phyloP scores from a whole-genome alignment of 345 rosid genomes.

The Populus ilicifolia region DNA sequence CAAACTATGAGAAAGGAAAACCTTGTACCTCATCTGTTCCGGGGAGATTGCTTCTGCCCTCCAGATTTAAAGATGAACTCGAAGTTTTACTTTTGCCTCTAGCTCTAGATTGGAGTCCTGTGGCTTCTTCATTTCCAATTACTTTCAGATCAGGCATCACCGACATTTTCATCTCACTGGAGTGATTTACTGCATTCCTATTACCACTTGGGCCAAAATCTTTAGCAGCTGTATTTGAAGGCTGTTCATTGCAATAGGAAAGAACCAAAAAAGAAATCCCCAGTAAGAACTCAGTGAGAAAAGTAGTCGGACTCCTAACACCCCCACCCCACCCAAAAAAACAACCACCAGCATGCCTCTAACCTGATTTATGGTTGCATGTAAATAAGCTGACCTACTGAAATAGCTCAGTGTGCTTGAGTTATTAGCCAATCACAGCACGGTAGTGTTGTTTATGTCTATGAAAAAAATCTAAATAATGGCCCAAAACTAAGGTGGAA shows the following conservation, averaged over 20 bases:
- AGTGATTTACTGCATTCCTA: neutral
- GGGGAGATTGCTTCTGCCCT: conserved; percentile 14
- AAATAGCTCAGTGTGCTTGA: neutral
- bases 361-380: neutral
- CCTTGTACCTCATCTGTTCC: conserved; percentile 26
- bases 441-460: neutral
- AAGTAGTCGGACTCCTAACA: neutral
- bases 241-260: conserved; percentile 6
- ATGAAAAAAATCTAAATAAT: neutral
- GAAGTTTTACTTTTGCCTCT: conserved; percentile 13
- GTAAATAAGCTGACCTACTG: neutral
- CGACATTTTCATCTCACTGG: neutral
- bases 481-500: conserved; percentile 1
- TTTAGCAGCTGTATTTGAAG: neutral
- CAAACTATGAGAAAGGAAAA: neutral
- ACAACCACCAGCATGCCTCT: too few relatives aligned
- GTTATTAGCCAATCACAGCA: conserved; percentile 1
- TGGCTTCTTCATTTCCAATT: conserved; percentile 10
- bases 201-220: conserved; percentile 2
- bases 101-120: conserved; percentile 5
- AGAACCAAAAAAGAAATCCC: conserved; percentile 8
- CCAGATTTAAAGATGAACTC: conserved; percentile 16
- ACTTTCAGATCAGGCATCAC: neutral
- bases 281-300: neutral
- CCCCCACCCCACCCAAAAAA: neutral